Percentiles rank a stretch among this genome's conserved stretches.
phyloP scores from a whole-genome alignment of 2,329 filamentous ascomycete genomes.

The Dactylellina parvicollis region DNA sequence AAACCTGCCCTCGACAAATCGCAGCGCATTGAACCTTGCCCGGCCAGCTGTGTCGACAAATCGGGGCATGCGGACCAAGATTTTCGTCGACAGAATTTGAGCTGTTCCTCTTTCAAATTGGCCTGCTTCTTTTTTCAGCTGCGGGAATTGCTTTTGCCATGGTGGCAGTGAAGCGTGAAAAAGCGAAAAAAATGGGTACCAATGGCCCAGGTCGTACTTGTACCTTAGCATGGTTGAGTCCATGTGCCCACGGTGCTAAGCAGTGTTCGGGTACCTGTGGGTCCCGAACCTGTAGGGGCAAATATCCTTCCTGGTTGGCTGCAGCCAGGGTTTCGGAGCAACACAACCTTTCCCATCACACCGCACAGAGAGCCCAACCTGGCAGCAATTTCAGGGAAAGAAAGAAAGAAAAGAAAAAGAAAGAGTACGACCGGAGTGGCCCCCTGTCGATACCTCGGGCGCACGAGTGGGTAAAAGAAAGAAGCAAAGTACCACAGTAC shows the following conservation, averaged over 20 bases:
- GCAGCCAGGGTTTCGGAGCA: constrained; percentile 42
- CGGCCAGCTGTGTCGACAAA: constrained; percentile 38
- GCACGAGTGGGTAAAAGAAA: no score
- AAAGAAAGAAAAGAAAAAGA: constrained; percentile 16
- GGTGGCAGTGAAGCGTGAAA: constrained; percentile 42
- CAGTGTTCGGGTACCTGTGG: constrained; percentile 48
- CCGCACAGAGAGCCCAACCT: constrained; percentile 34
- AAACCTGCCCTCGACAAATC: constrained; percentile 46
- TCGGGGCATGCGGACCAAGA: constrained; percentile 52
- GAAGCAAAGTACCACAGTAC: no score
- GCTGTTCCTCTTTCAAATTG: constrained; percentile 53
- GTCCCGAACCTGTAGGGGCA: constrained; percentile 28
- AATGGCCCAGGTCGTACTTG: constrained; percentile 32
- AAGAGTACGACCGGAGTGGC: not conserved
- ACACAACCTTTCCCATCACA: constrained; percentile 44
- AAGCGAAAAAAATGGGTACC: constrained; percentile 20
- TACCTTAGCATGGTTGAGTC: constrained; percentile 51
- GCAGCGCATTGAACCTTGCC: constrained; percentile 27
- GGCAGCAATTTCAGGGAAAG: constrained; percentile 20
- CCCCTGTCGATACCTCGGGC: constrained; percentile 33
- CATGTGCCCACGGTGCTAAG: constrained; percentile 50
- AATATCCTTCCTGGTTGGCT: constrained; percentile 51
- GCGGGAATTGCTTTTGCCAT: constrained; percentile 43
- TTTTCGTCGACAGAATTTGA: constrained; percentile 46
- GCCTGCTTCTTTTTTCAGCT: constrained; percentile 54